Evolutionary conservation across 352 stramenopile species (phyloP).

Genomic region (Plasmopara viticola): DNA sequence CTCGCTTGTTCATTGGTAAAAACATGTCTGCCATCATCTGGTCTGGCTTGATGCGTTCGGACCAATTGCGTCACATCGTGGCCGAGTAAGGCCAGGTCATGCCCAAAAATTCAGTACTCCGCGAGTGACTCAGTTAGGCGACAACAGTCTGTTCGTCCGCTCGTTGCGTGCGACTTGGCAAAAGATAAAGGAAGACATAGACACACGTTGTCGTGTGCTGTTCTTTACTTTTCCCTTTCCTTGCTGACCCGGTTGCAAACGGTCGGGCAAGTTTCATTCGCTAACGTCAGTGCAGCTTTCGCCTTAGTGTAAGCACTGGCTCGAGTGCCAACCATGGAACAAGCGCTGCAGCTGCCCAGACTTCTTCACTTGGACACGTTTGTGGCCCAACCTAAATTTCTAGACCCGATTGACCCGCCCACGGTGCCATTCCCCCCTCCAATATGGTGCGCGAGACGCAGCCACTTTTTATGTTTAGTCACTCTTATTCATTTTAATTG

Average conservation of each 20-base stretch:
- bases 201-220: constrained; percentile 4
- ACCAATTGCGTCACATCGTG: constrained; percentile 30
- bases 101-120: constrained; percentile 5
- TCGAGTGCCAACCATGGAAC: constrained; percentile 29
- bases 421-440: constrained; percentile 62
- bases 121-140: constrained; percentile 3
- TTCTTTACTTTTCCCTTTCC: constrained; percentile 5
- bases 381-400: constrained; percentile 47
- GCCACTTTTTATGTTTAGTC: not conserved
- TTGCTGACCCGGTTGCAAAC: constrained; percentile 7
- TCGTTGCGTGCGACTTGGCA: constrained; percentile 19
- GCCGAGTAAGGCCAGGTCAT: constrained; percentile 7
- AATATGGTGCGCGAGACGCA: constrained; percentile 30
- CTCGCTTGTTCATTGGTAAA: constrained; percentile 9
- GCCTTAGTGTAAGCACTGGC: not conserved
- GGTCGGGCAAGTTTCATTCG: constrained; percentile 6
- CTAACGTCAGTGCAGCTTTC: constrained; percentile 13
- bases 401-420: constrained; percentile 58
- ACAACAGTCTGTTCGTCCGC: constrained; percentile 14
- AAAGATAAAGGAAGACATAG: constrained; percentile 2
- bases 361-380: constrained; percentile 55
- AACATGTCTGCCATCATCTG: constrained; percentile 2
- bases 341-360: constrained; percentile 57
- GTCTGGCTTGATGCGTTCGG: constrained; percentile 26
- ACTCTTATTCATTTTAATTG: constrained; percentile 5